Percentiles rank a stretch among this genome's conserved stretches.
Conservation (phyloP, 352 stramenopile species). For the Phytophthora sojae region DNA sequence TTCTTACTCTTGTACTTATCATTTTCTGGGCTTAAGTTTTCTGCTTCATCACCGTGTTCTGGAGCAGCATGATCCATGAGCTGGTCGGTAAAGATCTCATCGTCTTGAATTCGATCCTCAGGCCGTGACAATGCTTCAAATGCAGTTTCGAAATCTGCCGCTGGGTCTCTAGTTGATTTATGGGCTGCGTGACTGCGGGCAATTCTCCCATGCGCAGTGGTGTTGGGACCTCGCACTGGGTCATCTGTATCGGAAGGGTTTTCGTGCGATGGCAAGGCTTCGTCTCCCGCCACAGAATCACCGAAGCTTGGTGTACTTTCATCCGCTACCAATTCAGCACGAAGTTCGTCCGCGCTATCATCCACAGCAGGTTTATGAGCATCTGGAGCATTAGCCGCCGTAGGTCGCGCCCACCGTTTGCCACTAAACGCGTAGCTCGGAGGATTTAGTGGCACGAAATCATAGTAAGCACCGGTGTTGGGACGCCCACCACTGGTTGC, state of each 20-base stretch:
- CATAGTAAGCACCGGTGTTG: slow-evolving; percentile 18
- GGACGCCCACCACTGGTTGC: neutral
- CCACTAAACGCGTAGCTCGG: slow-evolving; percentile 15
- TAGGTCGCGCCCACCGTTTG: slow-evolving; percentile 19
- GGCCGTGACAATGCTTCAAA: neutral
- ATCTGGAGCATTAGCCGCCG: neutral
- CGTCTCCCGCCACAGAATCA: too few relatives aligned
- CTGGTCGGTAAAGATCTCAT: slow-evolving; percentile 41
- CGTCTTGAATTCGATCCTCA: slow-evolving; percentile 18
- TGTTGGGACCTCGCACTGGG: neutral
- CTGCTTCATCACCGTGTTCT: slow-evolving; percentile 21
- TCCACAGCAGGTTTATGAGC: too few relatives aligned
- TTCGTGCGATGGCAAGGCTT: too few relatives aligned
- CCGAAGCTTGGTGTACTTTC: too few relatives aligned
- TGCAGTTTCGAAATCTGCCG: neutral
- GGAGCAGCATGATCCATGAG: slow-evolving; percentile 41
- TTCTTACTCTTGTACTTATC: neutral
- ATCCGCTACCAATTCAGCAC: too few relatives aligned
- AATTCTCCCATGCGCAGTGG: neutral
- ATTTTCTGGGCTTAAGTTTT: slow-evolving; percentile 6
- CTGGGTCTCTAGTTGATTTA: neutral
- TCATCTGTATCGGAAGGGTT: too few relatives aligned
- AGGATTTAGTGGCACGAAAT: slow-evolving; percentile 29
- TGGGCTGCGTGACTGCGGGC: neutral
- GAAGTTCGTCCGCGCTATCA: too few relatives aligned